Evolutionary conservation across 352 stramenopile genomes (phyloP).

Genomic region (Pythium insidiosum): DNA sequence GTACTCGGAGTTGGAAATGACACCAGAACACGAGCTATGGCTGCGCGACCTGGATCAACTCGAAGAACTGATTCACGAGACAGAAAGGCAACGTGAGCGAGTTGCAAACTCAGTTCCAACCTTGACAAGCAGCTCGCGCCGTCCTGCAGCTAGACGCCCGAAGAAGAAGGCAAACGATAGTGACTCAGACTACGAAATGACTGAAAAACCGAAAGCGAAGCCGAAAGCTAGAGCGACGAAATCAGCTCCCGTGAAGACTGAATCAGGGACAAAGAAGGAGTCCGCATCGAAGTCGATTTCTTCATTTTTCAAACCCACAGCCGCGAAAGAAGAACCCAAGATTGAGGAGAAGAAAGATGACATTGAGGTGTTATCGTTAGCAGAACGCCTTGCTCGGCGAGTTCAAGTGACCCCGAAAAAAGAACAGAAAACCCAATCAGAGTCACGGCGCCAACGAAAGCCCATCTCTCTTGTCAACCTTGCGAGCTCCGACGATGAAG

Average conservation of each 20-base stretch:
- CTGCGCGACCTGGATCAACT: constrained; percentile 89
- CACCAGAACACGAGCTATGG: constrained; percentile 89
- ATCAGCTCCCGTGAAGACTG: constrained; percentile 15
- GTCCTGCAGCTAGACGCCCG: constrained; percentile 13
- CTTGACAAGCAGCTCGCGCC: constrained; percentile 28
- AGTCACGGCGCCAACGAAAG: constrained; percentile 4
- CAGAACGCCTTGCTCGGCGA: constrained; percentile 53
- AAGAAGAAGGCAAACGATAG: constrained; percentile 53
- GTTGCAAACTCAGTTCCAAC: constrained; percentile 52
- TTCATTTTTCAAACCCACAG: constrained; percentile 36
- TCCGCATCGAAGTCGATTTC: constrained; percentile 26
- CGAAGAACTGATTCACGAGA: constrained; percentile 58
- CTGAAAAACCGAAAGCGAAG: constrained; percentile 32
- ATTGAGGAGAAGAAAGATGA: constrained; percentile 47
- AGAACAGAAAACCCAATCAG: constrained; percentile 21
- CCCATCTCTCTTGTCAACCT: constrained; percentile 26
- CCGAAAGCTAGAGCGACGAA: constrained; percentile 10
- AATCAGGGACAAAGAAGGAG: constrained; percentile 14
- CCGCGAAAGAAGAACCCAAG: constrained; percentile 8
- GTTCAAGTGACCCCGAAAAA: constrained; percentile 42
- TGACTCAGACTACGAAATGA: constrained; percentile 57
- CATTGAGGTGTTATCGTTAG: constrained; percentile 63
- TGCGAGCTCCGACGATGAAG: constrained; percentile 35
- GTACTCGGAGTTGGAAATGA: constrained; percentile 70
- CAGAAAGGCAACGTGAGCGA: constrained; percentile 45